These are phyloP conservation scores for Phanerochaete sordida DNA, from an alignment of 768 basidiomycete genomes.

Conservation along the genomic window DNA sequence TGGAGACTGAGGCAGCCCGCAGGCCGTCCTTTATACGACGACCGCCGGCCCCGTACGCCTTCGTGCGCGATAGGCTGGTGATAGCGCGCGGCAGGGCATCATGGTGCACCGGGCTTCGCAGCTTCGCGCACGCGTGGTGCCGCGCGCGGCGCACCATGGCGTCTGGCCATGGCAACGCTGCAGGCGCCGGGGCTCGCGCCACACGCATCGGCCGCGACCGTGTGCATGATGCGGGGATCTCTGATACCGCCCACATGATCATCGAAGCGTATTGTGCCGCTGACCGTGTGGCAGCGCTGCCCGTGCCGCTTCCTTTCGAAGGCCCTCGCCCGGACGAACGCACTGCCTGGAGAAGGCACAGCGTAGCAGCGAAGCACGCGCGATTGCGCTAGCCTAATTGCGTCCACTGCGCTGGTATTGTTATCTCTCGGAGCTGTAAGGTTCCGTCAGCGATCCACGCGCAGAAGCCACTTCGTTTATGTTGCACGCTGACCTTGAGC, in stretches of 20 bases:
- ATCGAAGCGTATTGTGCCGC: not conserved
- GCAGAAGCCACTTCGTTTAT: not conserved
- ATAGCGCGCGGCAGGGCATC: not conserved
- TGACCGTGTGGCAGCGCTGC: not conserved
- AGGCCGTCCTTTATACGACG: not conserved
- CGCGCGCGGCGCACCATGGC: not conserved
- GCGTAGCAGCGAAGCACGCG: not conserved
- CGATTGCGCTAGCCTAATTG: not conserved
- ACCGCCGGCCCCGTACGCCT: not conserved
- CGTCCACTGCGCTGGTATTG: not conserved
- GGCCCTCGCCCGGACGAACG: not conserved
- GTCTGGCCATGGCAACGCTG: not conserved
- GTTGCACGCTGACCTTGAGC: not conserved
- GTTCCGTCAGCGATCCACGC: not conserved
- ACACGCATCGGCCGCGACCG: not conserved
- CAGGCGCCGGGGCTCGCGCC: not conserved
- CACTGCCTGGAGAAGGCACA: not conserved
- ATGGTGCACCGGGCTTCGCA: not conserved
- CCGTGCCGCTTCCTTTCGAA: not conserved
- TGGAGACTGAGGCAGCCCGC: not conserved
- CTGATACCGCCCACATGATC: not conserved
- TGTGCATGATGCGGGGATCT: not conserved
- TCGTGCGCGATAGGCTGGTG: too few relatives aligned
- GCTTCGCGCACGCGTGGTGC: not conserved
- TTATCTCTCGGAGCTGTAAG: not conserved